phyloP scores from a whole-genome alignment of 139 green algal genomes.

The Micromonas commoda region DNA sequence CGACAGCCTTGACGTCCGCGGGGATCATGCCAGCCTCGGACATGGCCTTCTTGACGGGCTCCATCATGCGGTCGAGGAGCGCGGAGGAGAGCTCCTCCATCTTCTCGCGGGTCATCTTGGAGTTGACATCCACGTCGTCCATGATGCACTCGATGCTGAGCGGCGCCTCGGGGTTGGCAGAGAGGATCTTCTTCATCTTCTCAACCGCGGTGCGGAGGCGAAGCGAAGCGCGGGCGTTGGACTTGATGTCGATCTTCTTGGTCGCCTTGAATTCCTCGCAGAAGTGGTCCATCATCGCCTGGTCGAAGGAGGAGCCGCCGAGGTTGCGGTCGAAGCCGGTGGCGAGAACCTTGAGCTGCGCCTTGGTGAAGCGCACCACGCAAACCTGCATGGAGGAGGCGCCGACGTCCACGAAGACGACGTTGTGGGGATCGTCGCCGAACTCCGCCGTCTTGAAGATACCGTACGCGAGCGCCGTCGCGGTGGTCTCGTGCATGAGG shows the following conservation, averaged over 20 bases:
- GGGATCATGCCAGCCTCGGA: slow-evolving; percentile 52
- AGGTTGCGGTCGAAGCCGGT: slow-evolving; percentile 87
- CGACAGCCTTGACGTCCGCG: slow-evolving; percentile 73
- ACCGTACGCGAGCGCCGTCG: slow-evolving; percentile 90
- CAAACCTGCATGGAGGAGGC: slow-evolving; percentile 82
- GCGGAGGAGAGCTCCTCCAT: slow-evolving; percentile 74
- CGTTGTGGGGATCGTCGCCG: slow-evolving; percentile 72
- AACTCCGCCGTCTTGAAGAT: slow-evolving; percentile 98
- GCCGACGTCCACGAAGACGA: slow-evolving; percentile 93
- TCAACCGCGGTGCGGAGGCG: slow-evolving; percentile 76
- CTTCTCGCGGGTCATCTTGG: slow-evolving; percentile 65
- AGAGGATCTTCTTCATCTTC: slow-evolving; percentile 93
- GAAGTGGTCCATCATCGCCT: slow-evolving; percentile 86
- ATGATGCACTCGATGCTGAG: slow-evolving; percentile 92
- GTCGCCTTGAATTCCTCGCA: slow-evolving; percentile 68
- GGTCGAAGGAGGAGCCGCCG: slow-evolving; percentile 82
- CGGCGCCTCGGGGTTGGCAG: slow-evolving; percentile 76
- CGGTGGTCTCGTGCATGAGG: slow-evolving; percentile 92
- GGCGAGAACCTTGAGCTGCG: slow-evolving; percentile 72
- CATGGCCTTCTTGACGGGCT: slow-evolving; percentile 48
- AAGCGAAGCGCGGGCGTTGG: slow-evolving; percentile 72
- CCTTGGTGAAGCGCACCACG: slow-evolving; percentile 84
- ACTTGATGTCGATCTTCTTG: slow-evolving; percentile 74
- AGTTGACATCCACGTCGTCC: slow-evolving; percentile 80
- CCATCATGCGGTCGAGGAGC: slow-evolving; percentile 57